Conservation (phyloP, 805 yeast species). For the Sugiyamaella qingdaonensis region DNA sequence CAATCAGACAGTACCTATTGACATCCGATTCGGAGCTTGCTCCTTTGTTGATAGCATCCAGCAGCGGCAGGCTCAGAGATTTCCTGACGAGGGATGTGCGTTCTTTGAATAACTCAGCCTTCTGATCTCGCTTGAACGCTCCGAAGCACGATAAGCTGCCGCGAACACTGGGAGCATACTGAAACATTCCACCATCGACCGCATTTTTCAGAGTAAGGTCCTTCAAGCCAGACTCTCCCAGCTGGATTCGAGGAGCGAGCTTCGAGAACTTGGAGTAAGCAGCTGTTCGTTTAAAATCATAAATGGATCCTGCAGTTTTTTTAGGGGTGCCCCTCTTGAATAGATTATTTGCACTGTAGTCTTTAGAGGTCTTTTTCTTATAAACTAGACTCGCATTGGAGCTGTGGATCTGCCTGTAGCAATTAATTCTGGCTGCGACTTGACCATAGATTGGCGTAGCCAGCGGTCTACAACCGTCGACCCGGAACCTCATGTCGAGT, state of each 20-base stretch:
- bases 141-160: conserved; percentile 50
- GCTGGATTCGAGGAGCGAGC: conserved; percentile 9
- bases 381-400: conserved; percentile 8
- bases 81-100: conserved; percentile 59
- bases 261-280: conserved; percentile 13
- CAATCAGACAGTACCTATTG: conserved; percentile 56
- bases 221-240: conserved; percentile 10
- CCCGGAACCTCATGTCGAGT: background rate
- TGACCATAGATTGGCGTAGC: background rate
- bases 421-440: background rate
- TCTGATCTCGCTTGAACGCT: conserved; percentile 63
- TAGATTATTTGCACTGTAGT: conserved; percentile 10
- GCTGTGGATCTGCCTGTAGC: conserved; percentile 8
- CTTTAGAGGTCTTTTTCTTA: conserved; percentile 13
- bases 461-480: background rate
- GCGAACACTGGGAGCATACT: conserved; percentile 42
- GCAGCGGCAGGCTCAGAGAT: conserved; percentile 44
- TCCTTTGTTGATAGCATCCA: conserved; percentile 39
- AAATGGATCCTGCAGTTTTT: conserved; percentile 17
- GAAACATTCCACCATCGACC: conserved; percentile 8
- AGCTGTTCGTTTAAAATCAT: conserved; percentile 17
- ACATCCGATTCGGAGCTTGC: conserved; percentile 30
- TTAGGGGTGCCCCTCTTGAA: conserved; percentile 25
- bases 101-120: conserved; percentile 56
- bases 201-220: conserved; percentile 2